A percentile compares a stretch with the other conserved stretches of the same genome.
Conservation (phyloP, 2,329 filamentous ascomycete species). For the Ophiostoma ulmi region DNA sequence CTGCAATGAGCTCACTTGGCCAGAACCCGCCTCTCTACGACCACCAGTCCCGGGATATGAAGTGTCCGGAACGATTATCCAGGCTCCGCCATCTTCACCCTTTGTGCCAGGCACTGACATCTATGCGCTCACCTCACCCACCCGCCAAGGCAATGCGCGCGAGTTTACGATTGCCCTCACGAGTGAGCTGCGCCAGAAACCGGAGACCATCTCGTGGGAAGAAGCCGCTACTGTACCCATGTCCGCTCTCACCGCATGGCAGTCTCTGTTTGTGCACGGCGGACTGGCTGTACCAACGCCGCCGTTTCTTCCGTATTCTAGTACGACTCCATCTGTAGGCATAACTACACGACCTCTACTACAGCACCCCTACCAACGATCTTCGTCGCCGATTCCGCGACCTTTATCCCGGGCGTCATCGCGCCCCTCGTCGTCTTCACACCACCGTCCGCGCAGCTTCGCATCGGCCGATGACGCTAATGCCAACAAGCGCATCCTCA, state of each 20-base stretch:
- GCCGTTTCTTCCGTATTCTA: not conserved
- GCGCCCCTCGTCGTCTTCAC: not conserved
- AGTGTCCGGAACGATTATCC: not conserved
- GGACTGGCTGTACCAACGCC: not conserved
- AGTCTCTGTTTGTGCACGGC: not conserved
- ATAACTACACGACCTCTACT: not conserved
- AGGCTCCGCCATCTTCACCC: not conserved
- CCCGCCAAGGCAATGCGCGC: not conserved
- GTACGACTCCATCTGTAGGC: not conserved
- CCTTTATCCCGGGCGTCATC: not conserved
- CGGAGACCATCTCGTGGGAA: constrained; percentile 27
- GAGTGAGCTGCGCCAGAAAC: not conserved
- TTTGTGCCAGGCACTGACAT: not conserved
- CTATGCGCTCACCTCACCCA: not conserved
- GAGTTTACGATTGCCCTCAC: not conserved
- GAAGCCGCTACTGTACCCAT: constrained; percentile 28
- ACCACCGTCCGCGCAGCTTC: not conserved
- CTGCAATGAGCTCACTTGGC: not conserved
- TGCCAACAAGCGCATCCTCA: not conserved
- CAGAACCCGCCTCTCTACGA: not conserved
- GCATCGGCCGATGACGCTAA: not conserved
- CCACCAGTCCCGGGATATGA: not conserved
- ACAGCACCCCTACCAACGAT: not conserved
- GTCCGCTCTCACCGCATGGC: not conserved
- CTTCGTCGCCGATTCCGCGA: not conserved